Percentiles rank a stretch among this genome's conserved stretches.
Evolutionary conservation across 164 flowering plant genomes (phyloP).

Genomic region (Platanus orientalis): DNA sequence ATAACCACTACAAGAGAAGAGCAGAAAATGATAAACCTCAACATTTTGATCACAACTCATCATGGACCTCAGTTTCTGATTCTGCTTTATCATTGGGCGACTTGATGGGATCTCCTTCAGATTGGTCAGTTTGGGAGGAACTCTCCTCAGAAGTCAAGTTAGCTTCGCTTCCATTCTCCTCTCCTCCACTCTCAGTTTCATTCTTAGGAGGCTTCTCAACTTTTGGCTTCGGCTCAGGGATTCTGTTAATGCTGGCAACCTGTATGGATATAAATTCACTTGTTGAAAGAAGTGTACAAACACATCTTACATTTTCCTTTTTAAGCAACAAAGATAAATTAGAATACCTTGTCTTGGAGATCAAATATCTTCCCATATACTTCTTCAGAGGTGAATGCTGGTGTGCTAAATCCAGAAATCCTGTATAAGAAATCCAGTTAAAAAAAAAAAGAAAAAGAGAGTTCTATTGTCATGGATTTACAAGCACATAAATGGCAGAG

Average conservation of each 20-base stretch:
- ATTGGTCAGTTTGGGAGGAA: constrained; percentile 15
- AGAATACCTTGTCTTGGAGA: constrained; percentile 73
- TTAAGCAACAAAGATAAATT: constrained; percentile 3
- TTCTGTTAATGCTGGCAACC: constrained; percentile 66
- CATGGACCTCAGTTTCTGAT: constrained; percentile 10
- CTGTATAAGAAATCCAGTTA: constrained; percentile 30
- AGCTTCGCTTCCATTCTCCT: constrained; percentile 11
- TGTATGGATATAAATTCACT: constrained; percentile 14
- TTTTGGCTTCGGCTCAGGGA: constrained; percentile 96
- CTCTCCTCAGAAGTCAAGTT: constrained; percentile 18
- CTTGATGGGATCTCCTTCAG: constrained; percentile 12
- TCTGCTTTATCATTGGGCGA: constrained; percentile 17
- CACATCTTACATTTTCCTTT: not conserved
- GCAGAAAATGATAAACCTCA: not conserved
- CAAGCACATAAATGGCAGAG: not conserved
- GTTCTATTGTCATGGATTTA: not conserved
- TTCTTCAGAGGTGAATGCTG: constrained; percentile 80
- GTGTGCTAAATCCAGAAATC: constrained; percentile 48
- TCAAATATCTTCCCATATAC: constrained; percentile 47
- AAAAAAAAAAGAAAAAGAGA: not conserved
- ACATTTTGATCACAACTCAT: constrained; percentile 23
- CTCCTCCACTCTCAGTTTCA: constrained; percentile 37
- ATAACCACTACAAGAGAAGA: not conserved
- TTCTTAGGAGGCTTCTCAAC: constrained; percentile 68
- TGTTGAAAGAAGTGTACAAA: not conserved